These are phyloP conservation scores for Fusarium nelsonii DNA, from an alignment of 2,329 filamentous ascomycete genomes.

Conservation along the genomic window DNA sequence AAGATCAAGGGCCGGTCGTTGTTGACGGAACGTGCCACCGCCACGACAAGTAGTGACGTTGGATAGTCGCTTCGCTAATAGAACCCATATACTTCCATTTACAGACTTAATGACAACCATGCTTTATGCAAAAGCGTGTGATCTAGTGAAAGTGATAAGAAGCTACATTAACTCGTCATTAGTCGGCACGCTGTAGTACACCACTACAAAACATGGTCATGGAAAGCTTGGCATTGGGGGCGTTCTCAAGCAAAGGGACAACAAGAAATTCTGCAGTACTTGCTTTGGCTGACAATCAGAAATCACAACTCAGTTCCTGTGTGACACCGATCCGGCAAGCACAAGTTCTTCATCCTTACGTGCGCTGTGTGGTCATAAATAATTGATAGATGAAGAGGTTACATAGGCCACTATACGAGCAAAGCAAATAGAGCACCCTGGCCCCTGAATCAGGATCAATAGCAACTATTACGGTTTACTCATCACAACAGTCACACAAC, in stretches of 20 bases:
- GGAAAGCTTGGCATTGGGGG: background rate
- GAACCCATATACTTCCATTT: background rate
- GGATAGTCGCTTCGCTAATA: background rate
- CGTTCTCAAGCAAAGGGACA: background rate
- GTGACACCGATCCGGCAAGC: slow-evolving; percentile 3
- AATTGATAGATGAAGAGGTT: background rate
- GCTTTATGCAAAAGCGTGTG: background rate
- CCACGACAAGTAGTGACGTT: slow-evolving; percentile 13
- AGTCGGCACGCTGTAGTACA: too few species aligned
- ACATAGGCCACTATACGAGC: background rate
- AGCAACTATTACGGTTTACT: background rate
- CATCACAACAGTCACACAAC: slow-evolving; percentile 1
- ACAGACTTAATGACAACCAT: background rate
- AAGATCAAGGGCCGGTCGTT: slow-evolving; percentile 30
- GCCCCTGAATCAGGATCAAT: background rate
- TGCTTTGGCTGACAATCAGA: background rate
- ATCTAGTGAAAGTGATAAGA: background rate
- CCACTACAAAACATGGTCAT: background rate
- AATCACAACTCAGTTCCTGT: background rate
- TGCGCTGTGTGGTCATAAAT: slow-evolving; percentile 4
- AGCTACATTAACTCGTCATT: background rate
- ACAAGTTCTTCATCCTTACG: background rate
- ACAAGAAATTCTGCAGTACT: background rate
- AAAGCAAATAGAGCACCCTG: slow-evolving; percentile 1
- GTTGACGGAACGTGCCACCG: slow-evolving; percentile 39